Base-by-base conservation (phyloP, 495 filamentous ascomycete genomes). In the Lichina pygmaea region DNA sequence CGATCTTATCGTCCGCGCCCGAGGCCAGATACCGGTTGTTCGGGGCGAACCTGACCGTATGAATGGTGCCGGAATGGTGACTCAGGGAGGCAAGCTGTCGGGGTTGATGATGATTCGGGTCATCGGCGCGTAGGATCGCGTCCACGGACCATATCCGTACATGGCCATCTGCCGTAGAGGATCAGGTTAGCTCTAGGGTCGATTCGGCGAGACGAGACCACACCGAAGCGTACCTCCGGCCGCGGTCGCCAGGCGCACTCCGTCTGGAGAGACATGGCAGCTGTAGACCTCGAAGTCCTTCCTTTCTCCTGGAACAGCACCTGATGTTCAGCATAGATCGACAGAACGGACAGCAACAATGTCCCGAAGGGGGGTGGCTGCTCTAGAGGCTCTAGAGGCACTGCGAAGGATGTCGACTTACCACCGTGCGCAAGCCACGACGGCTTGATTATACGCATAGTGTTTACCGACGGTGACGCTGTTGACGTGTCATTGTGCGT, bases 201-300 rank as follows among this genome's bases (percentile, higher is more conserved):
- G 41, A 30, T 7, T 42, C 42, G 39, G 34, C 36, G 43, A 24
- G 33, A 46, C 42, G 38, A 39, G 37, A 32, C 34, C n/a, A 48
- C 41, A 40, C 43, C 50, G 39, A 50, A 17, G 58, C 70, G 57
- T 57, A 86, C 81, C 82, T 75, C 86, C 86, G 53, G 81, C 86
- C 49, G 83, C 89, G 7, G 91, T 94, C 33, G 86, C 89, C 45
- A 99, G 66, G 48, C 89, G 71, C 50, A 70, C 75, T 51, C 85
- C 86, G 63, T 95, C 91, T 7, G 89, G 85, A 11, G 86, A 95
- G 47, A 95, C 74, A 66, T 95, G 82, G 60, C 86, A 93, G 55
- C 81, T 91, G 62, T 93, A 99, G 49, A 93, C 84, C 60, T 95
- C 91, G 59, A 89, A 89, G 54, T 93, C 84, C 53, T 92, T 93